Percentiles rank a stretch among this genome's conserved stretches.
These are phyloP conservation scores for Cercospora sesami DNA, from an alignment of 2,329 filamentous ascomycete species.

Conservation along the genomic window DNA sequence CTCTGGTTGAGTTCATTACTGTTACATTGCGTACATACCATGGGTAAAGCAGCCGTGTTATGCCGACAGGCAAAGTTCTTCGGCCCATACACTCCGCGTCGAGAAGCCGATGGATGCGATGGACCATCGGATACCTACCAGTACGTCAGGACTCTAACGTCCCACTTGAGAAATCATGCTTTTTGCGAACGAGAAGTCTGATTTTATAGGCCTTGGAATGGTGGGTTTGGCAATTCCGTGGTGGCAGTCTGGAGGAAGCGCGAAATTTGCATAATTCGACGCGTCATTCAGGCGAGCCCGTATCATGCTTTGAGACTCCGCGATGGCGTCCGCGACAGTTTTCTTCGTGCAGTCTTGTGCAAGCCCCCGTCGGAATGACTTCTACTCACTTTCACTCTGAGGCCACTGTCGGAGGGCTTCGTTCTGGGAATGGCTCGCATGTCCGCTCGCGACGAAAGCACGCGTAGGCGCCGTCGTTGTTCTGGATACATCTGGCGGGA, in stretches of 20 bases:
- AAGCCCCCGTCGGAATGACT: neutral
- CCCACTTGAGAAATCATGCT: neutral
- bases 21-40: neutral
- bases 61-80: neutral
- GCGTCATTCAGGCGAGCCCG: neutral
- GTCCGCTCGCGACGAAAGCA: neutral
- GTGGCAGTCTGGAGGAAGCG: neutral
- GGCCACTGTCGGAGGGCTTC: neutral
- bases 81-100: neutral
- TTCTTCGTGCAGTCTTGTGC: neutral
- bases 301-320: neutral
- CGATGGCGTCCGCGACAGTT: neutral
- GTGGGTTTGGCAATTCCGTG: neutral
- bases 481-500: neutral
- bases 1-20: neutral
- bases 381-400: neutral
- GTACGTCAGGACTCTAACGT: neutral
- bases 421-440: neutral
- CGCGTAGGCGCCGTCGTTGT: neutral
- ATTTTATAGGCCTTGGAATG: neutral
- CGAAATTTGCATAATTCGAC: neutral
- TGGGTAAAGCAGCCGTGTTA: neutral
- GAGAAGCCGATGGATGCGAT: neutral
- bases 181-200: neutral
- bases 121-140: neutral